phyloP scores from a whole-genome alignment of 2,329 filamentous ascomycete species.

The Daldinia eschscholtzii region DNA sequence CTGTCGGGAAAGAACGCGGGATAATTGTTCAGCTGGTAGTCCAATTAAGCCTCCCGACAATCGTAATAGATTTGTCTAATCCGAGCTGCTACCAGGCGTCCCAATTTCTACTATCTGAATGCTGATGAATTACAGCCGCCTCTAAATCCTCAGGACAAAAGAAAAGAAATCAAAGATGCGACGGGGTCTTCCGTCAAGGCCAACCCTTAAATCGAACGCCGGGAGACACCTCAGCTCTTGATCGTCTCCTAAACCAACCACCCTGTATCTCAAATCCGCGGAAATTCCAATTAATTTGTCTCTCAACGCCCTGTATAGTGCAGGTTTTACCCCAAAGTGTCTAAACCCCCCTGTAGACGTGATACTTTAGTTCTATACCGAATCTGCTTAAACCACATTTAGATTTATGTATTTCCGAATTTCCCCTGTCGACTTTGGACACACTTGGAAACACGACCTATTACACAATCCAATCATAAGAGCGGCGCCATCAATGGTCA shows the following conservation, averaged over 20 bases:
- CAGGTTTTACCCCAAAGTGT: background rate
- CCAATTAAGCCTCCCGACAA: background rate
- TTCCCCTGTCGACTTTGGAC: background rate
- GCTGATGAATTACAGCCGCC: background rate
- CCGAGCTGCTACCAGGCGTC: background rate
- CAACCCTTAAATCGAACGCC: conserved; percentile 47
- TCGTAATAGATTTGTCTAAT: background rate
- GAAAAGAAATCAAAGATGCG: conserved; percentile 10
- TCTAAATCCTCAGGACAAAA: background rate
- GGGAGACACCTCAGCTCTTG: conserved; percentile 70
- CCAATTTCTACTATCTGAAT: background rate
- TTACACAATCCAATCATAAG: background rate
- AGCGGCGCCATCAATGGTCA: background rate
- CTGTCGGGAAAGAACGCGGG: background rate
- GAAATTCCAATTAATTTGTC: conserved; percentile 25
- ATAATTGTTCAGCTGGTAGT: background rate
- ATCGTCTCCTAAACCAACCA: conserved; percentile 57
- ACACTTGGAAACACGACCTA: background rate
- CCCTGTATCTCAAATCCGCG: conserved; percentile 12
- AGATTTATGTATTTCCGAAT: background rate
- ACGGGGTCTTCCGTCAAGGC: background rate
- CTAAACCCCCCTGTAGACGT: background rate
- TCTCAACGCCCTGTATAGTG: conserved; percentile 16
- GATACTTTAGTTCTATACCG: background rate
- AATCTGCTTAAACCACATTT: background rate